These are phyloP conservation scores for Trichoderma koningiopsis DNA, from an alignment of 2,329 filamentous ascomycete species.

Conservation along the genomic window DNA sequence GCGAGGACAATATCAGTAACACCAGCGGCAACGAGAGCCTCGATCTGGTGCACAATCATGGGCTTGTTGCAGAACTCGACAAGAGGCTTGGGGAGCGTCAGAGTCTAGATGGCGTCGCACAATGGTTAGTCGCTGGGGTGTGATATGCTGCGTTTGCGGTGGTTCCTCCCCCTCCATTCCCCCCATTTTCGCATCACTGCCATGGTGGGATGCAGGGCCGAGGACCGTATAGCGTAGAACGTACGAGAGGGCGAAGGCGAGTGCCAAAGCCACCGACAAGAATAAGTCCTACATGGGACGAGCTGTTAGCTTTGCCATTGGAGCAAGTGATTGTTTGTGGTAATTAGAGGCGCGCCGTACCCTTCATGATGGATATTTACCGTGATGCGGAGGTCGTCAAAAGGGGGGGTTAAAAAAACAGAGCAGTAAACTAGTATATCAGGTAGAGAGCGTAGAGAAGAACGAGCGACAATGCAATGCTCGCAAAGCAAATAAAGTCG, in stretches of 20 bases:
- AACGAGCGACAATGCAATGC: slow-evolving; percentile 27
- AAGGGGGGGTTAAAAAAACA: background rate
- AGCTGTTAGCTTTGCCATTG: slow-evolving; percentile 29
- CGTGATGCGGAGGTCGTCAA: slow-evolving; percentile 28
- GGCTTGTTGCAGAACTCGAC: slow-evolving; percentile 99
- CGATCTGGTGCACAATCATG: slow-evolving; percentile 98
- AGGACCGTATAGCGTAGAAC: slow-evolving; percentile 36
- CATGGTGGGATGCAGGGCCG: slow-evolving; percentile 6
- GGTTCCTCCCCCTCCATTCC: slow-evolving; percentile 11
- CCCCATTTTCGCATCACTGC: slow-evolving; percentile 13
- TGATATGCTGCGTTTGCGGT: background rate
- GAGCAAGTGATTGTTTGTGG: background rate
- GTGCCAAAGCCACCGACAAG: slow-evolving; percentile 99
- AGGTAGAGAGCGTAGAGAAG: slow-evolving; percentile 27
- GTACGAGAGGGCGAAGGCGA: slow-evolving; percentile 91
- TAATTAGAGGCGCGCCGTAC: slow-evolving; percentile 30
- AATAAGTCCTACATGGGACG: slow-evolving; percentile 75
- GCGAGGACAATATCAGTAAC: slow-evolving; percentile 97
- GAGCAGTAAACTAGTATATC: slow-evolving; percentile 12
- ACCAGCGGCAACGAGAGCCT: slow-evolving; percentile 87
- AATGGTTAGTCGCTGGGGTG: slow-evolving; percentile 30
- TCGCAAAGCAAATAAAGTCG: slow-evolving; percentile 19
- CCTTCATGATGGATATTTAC: slow-evolving; percentile 39
- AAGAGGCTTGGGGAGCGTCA: slow-evolving; percentile 94
- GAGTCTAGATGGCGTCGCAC: slow-evolving; percentile 62